Evolutionary conservation across 176 grass and related monocot genomes (phyloP).

Genomic region (Bolboschoenus planiculmis): DNA sequence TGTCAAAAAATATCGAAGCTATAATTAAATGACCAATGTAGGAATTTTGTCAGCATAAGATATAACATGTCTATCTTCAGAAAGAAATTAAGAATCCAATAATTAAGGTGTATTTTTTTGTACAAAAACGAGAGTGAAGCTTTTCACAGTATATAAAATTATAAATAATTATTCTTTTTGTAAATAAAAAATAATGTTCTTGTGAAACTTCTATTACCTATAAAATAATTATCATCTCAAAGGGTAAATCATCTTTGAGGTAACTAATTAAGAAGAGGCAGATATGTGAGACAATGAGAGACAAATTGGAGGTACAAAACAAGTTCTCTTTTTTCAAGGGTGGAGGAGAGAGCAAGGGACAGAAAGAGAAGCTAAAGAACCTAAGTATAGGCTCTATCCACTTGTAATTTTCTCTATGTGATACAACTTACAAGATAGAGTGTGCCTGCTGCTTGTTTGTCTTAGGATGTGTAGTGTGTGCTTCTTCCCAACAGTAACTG

Average conservation of each 20-base stretch:
- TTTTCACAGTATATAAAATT: background rate
- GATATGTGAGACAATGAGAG: background rate
- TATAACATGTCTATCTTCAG: background rate
- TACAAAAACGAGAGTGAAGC: background rate
- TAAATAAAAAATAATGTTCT: too few relatives aligned
- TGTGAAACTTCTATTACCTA: background rate
- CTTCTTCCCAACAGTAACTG: background rate
- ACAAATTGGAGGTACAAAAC: conserved; percentile 18
- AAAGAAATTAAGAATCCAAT: background rate
- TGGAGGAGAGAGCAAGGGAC: conserved; percentile 5
- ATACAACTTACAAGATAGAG: background rate
- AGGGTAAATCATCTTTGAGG: background rate
- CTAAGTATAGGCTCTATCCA: conserved; percentile 6
- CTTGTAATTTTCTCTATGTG: background rate
- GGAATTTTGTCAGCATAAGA: background rate
- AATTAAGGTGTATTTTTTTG: background rate
- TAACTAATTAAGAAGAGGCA: background rate
- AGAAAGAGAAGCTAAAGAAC: conserved; percentile 15
- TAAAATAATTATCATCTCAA: background rate
- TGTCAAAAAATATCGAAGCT: background rate
- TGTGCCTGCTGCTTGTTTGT: conserved; percentile 10
- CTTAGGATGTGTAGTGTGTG: conserved; percentile 6
- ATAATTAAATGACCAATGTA: background rate
- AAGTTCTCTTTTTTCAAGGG: conserved; percentile 12
- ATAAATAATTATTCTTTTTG: background rate